These are phyloP conservation scores for Scalesia atractyloides DNA, from an alignment of 129 eudicot genomes.

Conservation along the genomic window DNA sequence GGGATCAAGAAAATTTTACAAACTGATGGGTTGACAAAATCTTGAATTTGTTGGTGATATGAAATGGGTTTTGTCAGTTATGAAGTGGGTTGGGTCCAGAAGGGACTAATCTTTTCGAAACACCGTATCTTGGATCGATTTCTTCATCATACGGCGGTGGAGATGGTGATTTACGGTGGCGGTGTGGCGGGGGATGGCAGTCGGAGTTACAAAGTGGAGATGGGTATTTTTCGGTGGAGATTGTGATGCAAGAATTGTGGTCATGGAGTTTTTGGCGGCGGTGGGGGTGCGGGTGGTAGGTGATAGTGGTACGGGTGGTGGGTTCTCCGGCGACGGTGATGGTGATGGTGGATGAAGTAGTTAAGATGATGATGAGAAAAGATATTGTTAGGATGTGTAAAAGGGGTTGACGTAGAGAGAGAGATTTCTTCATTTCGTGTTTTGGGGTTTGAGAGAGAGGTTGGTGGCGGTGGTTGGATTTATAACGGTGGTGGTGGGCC, in stretches of 20 bases:
- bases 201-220: constrained; percentile 12
- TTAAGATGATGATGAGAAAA: constrained; percentile 19
- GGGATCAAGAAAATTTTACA: constrained; percentile 31
- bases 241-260: constrained; percentile 33
- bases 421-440: constrained; percentile 25
- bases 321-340: constrained; percentile 22
- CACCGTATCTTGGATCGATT: constrained; percentile 85
- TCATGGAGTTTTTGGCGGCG: constrained; percentile 26
- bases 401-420: constrained; percentile 29
- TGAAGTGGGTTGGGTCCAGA: constrained; percentile 97
- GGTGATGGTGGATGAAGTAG: constrained; percentile 24
- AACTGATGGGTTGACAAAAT: constrained; percentile 1
- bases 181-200: constrained; percentile 14
- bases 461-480: constrained; percentile 11
- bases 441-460: not conserved
- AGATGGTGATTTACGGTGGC: not conserved
- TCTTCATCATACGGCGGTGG: constrained; percentile 41
- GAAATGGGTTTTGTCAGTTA: constrained; percentile 43
- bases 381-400: constrained; percentile 11
- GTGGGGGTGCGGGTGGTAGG: constrained; percentile 23
- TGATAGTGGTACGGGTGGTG: constrained; percentile 15
- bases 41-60: constrained; percentile 22
- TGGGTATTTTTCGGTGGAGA: constrained; percentile 30
- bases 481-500: constrained; percentile 13
- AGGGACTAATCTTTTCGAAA: constrained; percentile 81